Percentiles rank a stretch among this genome's conserved stretches.
These are phyloP conservation scores for Backusella tarrabulga DNA, from an alignment of 192 early-diverging fungal genomes.

Conservation along the genomic window DNA sequence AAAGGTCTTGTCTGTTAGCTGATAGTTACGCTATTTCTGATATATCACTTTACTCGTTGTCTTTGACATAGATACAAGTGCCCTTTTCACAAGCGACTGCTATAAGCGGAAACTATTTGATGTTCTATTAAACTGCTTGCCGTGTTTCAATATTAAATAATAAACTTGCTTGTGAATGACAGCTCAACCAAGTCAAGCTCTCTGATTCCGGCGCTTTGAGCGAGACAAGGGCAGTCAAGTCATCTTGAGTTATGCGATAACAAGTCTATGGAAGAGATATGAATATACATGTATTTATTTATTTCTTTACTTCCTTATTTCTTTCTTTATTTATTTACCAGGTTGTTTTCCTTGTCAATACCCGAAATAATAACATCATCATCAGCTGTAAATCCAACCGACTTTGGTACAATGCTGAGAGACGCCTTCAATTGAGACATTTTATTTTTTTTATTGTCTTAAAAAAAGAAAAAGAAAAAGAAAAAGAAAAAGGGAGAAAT, in stretches of 20 bases:
- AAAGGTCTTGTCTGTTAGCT: not conserved
- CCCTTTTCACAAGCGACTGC: not conserved
- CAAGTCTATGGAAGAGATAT: not conserved
- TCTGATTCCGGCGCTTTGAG: not conserved
- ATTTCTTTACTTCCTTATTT: no score
- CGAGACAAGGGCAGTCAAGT: not conserved
- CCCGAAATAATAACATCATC: not conserved
- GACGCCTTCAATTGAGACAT: not conserved
- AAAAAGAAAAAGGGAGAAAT: not conserved
- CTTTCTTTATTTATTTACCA: not conserved
- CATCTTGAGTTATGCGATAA: not conserved
- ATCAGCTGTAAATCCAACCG: not conserved
- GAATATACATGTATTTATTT: no score
- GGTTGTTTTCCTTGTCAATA: not conserved
- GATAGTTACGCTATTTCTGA: no score
- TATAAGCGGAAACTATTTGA: not conserved
- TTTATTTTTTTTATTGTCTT: not conserved
- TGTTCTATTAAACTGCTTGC: no score
- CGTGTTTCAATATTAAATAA: no score
- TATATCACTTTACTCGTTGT: not conserved
- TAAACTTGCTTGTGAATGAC: not conserved
- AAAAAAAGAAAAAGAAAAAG: not conserved
- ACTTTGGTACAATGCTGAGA: not conserved
- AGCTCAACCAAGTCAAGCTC: not conserved
- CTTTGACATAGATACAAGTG: not conserved